Evolutionary conservation across 352 stramenopile genomes (phyloP), one percentile per base, ranked within the genome.

Genomic region (Globisporangium rhizosaccharum): DNA sequence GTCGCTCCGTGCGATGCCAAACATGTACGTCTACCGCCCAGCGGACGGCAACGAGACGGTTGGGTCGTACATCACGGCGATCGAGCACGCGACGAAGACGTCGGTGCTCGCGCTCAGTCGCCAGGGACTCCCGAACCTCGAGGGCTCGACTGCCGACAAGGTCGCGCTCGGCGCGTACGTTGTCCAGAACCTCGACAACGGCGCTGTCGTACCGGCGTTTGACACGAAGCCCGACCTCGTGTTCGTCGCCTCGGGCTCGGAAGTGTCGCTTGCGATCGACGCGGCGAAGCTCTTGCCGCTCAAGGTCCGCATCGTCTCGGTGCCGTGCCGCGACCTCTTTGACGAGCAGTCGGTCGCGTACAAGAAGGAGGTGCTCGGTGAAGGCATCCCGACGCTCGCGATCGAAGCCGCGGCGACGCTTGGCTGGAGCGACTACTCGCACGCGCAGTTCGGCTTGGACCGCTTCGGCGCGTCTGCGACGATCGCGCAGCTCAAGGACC

Each of bases 41-140:
- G 96, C 96, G 12, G 97, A 99, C 76, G 94, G 90, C 37, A 99
- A 99, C 71, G 97, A 99, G 90, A 98, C 96, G n/a, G 77, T 94
- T 39, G 96, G 94, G 53, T 71, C 96, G 8, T 99, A 99, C 75
- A 85, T 97, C 37, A 73, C 77, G 44, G 96, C 90, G 7, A 68
- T 95, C 42, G 82, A 97, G 62, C 75, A 85, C 49, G 20, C 61
- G n/a, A 68, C 87, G 44, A 96, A 96, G 59, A 97, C 97, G 14
- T 94, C 88, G 51, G 93, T 99, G 39, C 85, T 99, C 50, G 93
- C 89, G 46, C 85, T 98, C 50, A 96, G 85, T 9, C 86, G 97
- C 61, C 89, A 97, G 72, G 80, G 76, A 9, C 70, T 99, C 39
- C 83, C 88, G 36, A 94, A 97, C 66, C 74, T 99, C 48, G 85